Evolutionary conservation across 768 basidiomycete genomes (phyloP), one percentile per base, ranked within the genome.

Genomic region (Leccinum aurantiacum): DNA sequence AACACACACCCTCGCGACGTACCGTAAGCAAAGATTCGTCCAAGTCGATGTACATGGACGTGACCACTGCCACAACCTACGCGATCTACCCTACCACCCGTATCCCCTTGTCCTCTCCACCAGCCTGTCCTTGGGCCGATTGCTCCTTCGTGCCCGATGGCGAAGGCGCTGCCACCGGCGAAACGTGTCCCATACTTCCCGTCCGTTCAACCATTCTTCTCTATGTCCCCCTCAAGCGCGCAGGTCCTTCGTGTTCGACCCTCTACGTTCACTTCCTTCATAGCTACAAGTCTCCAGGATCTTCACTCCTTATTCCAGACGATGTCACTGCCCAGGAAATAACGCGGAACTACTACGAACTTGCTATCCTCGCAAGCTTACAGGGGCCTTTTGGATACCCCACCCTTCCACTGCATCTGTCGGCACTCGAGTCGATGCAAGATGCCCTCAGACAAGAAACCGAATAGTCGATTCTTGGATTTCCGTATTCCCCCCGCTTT

Each of bases 321-420:
- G 67, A 71, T n/a, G 68, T 70, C 56, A 74, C 71, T 53, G 68
- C 74, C 61, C 67, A 74, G 25, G 90, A 91, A 56, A 81, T 93
- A 66, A 83, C 87, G 17, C 78, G 74, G 48, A 92, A 85, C 67
- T 92, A 81, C 67, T 79, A 89, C 65, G 88, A 89, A 60, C 80
- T 94, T 17, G 78, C 85, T 2, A 79, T 90, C 29, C 82, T 93
- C 10, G 80, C 85, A 53, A 66, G 63, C 44, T 53, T 72, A 35
- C 74, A 74, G 70, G 78, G 77, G 61, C 74, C 84, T 51, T 78
- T 74, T 29, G 78, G 75, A 56, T 79, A 83, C 65, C 78, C 83
- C 10, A 75, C 77, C 41, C 71, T 93, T 54, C 91, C 91, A 13
- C 84, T 88, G 68, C 91, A 93, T 67, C 77, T 93, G 37, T 86